Evolutionary conservation across 2,329 filamentous ascomycete genomes (phyloP).

Genomic region (Ceratocystis papillata): DNA sequence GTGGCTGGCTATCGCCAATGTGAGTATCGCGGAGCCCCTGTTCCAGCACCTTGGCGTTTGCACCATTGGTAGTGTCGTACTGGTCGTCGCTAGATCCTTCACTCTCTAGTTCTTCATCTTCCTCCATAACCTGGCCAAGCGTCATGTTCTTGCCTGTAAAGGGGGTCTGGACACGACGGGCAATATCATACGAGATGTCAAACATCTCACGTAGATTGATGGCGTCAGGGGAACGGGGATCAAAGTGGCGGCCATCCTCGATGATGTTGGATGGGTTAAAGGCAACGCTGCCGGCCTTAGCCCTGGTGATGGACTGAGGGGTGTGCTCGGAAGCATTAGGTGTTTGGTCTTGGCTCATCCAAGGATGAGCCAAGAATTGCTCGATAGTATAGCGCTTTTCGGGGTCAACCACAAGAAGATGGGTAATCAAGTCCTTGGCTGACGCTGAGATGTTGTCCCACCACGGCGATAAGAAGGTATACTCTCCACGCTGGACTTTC

Average conservation of each 20-base stretch:
- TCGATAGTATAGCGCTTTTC: conserved; percentile 89
- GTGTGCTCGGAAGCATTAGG: neutral
- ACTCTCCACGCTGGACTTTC: conserved; percentile 93
- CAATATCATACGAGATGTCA: conserved; percentile 95
- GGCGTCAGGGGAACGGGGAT: conserved; percentile 90
- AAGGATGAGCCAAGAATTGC: conserved; percentile 89
- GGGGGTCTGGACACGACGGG: conserved; percentile 88
- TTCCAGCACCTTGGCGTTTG: conserved; percentile 58
- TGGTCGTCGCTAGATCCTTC: conserved; percentile 35
- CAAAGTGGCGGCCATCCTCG: conserved; percentile 58
- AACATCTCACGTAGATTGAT: conserved; percentile 96
- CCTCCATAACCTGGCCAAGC: conserved; percentile 58
- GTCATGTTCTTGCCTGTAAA: conserved; percentile 76
- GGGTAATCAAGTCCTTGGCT: conserved; percentile 86
- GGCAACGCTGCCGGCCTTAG: conserved; percentile 31
- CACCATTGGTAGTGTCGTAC: conserved; percentile 22
- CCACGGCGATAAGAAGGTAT: conserved; percentile 96
- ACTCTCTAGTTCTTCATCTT: conserved; percentile 47
- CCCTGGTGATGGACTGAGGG: conserved; percentile 35
- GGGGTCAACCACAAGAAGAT: conserved; percentile 86
- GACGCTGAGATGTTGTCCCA: conserved; percentile 98
- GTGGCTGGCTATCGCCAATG: conserved; percentile 51
- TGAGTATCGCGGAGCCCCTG: conserved; percentile 78
- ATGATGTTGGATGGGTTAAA: conserved; percentile 47
- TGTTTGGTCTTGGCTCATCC: conserved; percentile 60